Conservation (phyloP, 2,329 filamentous ascomycete species). For the Cladosporium sp. region DNA sequence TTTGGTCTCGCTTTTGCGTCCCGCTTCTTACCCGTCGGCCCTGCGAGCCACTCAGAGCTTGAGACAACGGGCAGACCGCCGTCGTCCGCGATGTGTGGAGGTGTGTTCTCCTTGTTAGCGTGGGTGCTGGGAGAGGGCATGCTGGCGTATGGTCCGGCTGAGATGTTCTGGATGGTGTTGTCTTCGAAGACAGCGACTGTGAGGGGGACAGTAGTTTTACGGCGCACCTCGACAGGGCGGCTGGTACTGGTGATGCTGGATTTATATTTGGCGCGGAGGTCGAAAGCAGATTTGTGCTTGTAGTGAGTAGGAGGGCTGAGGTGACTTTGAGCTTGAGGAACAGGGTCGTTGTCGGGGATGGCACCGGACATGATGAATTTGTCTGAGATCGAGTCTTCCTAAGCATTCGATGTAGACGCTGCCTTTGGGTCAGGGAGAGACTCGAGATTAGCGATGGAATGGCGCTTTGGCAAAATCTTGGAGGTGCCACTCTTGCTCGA, state of each 20-base stretch:
- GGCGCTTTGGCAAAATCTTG: conserved; percentile 6
- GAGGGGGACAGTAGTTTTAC: conserved; percentile 22
- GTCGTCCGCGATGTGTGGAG: conserved; percentile 13
- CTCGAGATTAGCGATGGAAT: conserved; percentile 10
- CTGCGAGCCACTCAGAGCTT: conserved; percentile 36
- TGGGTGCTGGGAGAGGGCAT: conserved; percentile 10
- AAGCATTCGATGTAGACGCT: conserved; percentile 15
- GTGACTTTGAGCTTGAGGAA: neutral
- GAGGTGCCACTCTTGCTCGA: neutral
- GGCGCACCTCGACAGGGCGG: conserved; percentile 28
- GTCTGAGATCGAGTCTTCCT: neutral
- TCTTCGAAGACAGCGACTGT: conserved; percentile 32
- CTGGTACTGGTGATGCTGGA: conserved; percentile 21
- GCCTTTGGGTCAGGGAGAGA: conserved; percentile 16
- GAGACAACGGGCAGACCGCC: conserved; percentile 27
- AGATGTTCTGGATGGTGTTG: conserved; percentile 34
- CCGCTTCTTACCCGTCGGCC: neutral
- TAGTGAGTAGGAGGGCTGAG: conserved; percentile 3
- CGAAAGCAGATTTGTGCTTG: conserved; percentile 33
- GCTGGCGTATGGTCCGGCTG: conserved; percentile 35
- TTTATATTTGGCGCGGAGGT: conserved; percentile 38
- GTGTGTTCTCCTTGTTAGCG: conserved; percentile 28
- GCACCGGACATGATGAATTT: neutral
- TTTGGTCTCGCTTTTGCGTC: conserved; percentile 21
- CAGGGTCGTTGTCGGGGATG: neutral